A percentile compares a stretch with the other conserved stretches of the same genome.
phyloP scores from a whole-genome alignment of 2,329 filamentous ascomycete genomes.

The Alternaria arbusti region DNA sequence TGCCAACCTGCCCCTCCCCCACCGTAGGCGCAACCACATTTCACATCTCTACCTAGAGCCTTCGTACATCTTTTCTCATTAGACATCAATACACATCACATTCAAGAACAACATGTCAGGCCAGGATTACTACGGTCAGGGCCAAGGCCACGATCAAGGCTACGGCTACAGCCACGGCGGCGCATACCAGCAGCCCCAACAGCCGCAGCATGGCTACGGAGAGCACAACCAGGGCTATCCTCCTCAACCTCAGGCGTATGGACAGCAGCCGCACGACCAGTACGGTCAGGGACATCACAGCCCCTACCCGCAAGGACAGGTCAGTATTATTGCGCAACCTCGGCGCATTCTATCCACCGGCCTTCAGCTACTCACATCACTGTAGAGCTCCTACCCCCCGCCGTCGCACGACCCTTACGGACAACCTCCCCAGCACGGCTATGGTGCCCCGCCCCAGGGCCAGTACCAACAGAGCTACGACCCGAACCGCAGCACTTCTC shows the following conservation, averaged over 20 bases:
- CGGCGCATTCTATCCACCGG: conserved; percentile 13
- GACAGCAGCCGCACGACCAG: conserved; percentile 37
- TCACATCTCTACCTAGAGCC: conserved; percentile 10
- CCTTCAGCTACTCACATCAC: conserved; percentile 16
- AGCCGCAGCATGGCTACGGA: conserved; percentile 32
- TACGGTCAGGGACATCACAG: conserved; percentile 28
- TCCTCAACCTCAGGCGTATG: conserved; percentile 32
- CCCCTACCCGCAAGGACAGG: conserved; percentile 26
- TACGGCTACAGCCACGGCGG: conserved; percentile 35
- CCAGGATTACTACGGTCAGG: conserved; percentile 45
- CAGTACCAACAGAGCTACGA: conserved; percentile 44
- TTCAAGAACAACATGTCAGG: conserved; percentile 23
- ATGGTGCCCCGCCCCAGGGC: conserved; percentile 37
- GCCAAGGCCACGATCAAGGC: conserved; percentile 20
- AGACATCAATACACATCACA: neutral
- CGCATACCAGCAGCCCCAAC: conserved; percentile 19
- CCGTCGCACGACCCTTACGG: conserved; percentile 39
- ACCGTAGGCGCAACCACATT: conserved; percentile 20
- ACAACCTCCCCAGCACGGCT: conserved; percentile 30
- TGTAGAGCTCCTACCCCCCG: conserved; percentile 36
- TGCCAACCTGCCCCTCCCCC: conserved; percentile 26
- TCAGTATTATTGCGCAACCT: conserved; percentile 13
- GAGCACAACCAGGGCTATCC: conserved; percentile 29
- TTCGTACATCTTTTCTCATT: neutral
- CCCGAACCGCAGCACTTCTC: conserved; percentile 44